Conservation (phyloP, 164 flowering plant genomes). For the Pachysandra terminalis region DNA sequence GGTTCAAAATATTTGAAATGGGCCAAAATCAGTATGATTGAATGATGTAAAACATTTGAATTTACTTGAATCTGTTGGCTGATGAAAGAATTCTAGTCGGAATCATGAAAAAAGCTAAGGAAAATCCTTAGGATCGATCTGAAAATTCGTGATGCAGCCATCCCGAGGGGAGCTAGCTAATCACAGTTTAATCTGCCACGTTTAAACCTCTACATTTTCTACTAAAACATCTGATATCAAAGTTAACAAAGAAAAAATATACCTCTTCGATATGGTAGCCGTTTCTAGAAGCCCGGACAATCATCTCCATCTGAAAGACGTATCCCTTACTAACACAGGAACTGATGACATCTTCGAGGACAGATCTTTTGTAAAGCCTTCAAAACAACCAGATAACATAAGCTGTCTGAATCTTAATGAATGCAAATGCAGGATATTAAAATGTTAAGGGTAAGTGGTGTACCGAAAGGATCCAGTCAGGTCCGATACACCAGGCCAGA, state of each 20-base stretch:
- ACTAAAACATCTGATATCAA: too few relatives aligned
- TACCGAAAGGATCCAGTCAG: conserved; percentile 97
- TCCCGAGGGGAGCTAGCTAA: too few relatives aligned
- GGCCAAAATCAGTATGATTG: too few relatives aligned
- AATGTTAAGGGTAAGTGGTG: neutral
- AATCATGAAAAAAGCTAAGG: too few relatives aligned
- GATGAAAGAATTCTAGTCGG: too few relatives aligned
- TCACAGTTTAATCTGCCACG: too few relatives aligned
- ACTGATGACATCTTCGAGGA: conserved; percentile 82
- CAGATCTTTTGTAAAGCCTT: conserved; percentile 82
- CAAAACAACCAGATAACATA: conserved; percentile 8
- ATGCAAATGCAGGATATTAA: neutral
- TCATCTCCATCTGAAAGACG: conserved; percentile 99
- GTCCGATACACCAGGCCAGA: conserved; percentile 99
- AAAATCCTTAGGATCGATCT: too few relatives aligned
- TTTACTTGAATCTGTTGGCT: too few relatives aligned
- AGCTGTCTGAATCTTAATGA: conserved; percentile 8
- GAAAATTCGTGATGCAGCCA: too few relatives aligned
- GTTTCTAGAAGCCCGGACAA: conserved; percentile 90
- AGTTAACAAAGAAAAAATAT: conserved; percentile 3
- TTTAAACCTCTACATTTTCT: too few relatives aligned
- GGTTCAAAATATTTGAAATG: too few relatives aligned
- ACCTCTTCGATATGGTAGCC: conserved; percentile 97
- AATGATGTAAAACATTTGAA: too few relatives aligned
- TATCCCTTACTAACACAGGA: conserved; percentile 94